These are phyloP conservation scores for Euphorbia corollata DNA, from an alignment of 441 rosid genomes.

Conservation along the genomic window DNA sequence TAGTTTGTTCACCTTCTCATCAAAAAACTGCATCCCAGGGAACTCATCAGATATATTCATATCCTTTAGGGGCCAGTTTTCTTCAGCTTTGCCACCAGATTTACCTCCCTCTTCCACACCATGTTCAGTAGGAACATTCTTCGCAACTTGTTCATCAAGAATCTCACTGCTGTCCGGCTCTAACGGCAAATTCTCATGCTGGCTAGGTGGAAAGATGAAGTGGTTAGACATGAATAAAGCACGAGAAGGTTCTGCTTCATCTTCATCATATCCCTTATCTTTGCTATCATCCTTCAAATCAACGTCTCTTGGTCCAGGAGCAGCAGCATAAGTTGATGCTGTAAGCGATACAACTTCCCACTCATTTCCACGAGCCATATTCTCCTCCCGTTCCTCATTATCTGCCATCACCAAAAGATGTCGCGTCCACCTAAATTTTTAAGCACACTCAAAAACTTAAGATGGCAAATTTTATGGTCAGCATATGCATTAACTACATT, in stretches of 20 bases:
- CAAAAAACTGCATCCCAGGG: conserved; percentile 36
- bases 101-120: conserved; percentile 31
- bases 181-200: conserved; percentile 75
- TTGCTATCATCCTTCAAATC: conserved; percentile 31
- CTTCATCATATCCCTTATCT: conserved; percentile 29
- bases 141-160: conserved; percentile 30
- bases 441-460: conserved; percentile 9
- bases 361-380: conserved; percentile 56
- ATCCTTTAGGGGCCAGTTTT: conserved; percentile 35
- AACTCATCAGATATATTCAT: conserved; percentile 47
- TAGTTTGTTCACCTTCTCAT: conserved; percentile 35
- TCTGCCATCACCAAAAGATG: conserved; percentile 42
- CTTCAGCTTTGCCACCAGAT: conserved; percentile 48
- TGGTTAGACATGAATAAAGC: conserved; percentile 72
- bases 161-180: conserved; percentile 36
- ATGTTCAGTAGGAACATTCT: conserved; percentile 33
- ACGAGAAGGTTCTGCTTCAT: conserved; percentile 48
- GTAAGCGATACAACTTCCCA: conserved; percentile 97
- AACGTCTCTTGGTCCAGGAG: conserved; percentile 61
- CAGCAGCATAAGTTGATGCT: conserved; percentile 87
- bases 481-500: not conserved
- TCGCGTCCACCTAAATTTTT: conserved; percentile 20
- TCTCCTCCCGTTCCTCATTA: conserved; percentile 55
- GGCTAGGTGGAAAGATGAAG: conserved; percentile 78
- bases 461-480: not conserved